Conservation (phyloP, 176 grass and related monocot genomes). For the Eleusine indica region DNA sequence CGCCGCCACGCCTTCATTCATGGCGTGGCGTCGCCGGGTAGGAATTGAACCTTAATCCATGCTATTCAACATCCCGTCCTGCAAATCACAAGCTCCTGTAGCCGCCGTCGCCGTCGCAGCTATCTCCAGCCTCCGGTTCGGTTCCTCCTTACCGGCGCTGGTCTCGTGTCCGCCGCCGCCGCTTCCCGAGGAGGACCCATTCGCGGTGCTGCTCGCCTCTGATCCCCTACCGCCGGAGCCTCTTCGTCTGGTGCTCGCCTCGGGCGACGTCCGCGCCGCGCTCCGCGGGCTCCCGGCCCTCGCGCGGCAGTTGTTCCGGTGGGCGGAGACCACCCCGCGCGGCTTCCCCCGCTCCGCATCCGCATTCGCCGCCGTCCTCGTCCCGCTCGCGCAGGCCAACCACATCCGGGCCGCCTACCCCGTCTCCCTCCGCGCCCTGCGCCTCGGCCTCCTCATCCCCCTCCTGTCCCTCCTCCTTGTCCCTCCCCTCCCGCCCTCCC, state of each 20-base stretch:
- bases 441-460: slow-evolving; percentile 63
- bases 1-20: slow-evolving; percentile 45
- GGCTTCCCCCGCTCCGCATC: slow-evolving; percentile 63
- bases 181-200: slow-evolving; percentile 16
- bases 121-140: slow-evolving; percentile 31
- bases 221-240: slow-evolving; percentile 43
- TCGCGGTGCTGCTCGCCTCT: slow-evolving; percentile 34
- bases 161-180: neutral
- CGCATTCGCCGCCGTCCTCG: slow-evolving; percentile 66
- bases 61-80: slow-evolving; percentile 39
- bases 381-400: slow-evolving; percentile 53
- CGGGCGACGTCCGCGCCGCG: slow-evolving; percentile 47
- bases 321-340: slow-evolving; percentile 66
- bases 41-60: slow-evolving; percentile 49
- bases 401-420: slow-evolving; percentile 47
- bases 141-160: neutral
- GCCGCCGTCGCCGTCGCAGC: slow-evolving; percentile 37
- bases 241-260: slow-evolving; percentile 48
- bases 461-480: slow-evolving; percentile 45
- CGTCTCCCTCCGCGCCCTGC: slow-evolving; percentile 61
- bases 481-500: neutral
- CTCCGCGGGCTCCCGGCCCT: slow-evolving; percentile 49
- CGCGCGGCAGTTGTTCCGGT: slow-evolving; percentile 71
- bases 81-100: slow-evolving; percentile 50
- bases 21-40: slow-evolving; percentile 47